Evolutionary conservation across 2,329 filamentous ascomycete genomes (phyloP).

Genomic region (Cercospora citrullina): DNA sequence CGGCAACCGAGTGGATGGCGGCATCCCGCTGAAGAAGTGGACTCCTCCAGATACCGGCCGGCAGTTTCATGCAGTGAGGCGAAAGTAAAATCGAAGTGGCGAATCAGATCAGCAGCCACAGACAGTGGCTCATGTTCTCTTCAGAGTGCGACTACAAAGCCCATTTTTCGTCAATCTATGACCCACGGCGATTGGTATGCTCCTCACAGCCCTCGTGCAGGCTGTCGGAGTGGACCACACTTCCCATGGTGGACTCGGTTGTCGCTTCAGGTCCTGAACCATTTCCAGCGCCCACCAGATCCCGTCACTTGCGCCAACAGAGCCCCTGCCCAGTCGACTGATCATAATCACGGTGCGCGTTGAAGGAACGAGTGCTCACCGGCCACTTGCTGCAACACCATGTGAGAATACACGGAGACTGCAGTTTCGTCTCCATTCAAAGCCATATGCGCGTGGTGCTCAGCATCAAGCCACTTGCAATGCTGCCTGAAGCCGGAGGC

Average conservation of each 20-base stretch:
- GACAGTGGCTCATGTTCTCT: neutral
- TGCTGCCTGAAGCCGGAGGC: neutral
- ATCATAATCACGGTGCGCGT: neutral
- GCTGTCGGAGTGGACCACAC: neutral
- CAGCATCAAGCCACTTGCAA: neutral
- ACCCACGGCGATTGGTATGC: neutral
- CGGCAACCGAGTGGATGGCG: neutral
- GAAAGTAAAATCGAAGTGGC: neutral
- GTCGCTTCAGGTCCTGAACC: neutral
- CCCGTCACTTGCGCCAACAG: neutral
- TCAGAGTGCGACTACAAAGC: neutral
- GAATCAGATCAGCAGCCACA: neutral
- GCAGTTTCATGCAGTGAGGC: constrained; percentile 9
- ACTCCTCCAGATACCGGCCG: neutral
- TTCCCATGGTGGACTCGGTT: neutral
- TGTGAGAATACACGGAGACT: neutral
- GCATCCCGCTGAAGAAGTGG: constrained; percentile 4
- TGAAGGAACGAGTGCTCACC: neutral
- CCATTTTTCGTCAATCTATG: neutral
- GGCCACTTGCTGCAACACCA: neutral
- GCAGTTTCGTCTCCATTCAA: neutral
- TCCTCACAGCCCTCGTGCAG: neutral
- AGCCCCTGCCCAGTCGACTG: neutral
- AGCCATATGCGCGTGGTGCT: neutral
- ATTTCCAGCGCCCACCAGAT: neutral